Percentiles rank a stretch among this genome's conserved stretches.
Conservation (phyloP, 352 stramenopile species). For the Aphanomyces stellatus region DNA sequence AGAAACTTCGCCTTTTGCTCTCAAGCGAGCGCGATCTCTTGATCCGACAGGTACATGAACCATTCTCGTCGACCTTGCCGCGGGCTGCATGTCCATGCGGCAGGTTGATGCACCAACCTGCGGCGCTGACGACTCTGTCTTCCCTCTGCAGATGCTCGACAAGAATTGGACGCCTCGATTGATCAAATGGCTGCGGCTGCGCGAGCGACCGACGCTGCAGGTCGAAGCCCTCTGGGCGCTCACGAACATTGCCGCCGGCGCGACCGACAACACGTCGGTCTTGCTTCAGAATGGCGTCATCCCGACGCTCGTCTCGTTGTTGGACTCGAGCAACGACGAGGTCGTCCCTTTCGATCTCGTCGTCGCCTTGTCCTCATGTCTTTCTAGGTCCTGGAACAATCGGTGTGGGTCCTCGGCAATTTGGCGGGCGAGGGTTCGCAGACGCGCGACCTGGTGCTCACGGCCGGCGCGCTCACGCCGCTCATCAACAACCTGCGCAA, state of each 20-base stretch:
- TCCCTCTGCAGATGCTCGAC: conserved; percentile 60
- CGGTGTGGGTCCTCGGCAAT: conserved; percentile 90
- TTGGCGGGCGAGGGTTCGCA: conserved; percentile 83
- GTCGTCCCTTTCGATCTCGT: conserved; percentile 34
- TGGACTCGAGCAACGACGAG: conserved; percentile 88
- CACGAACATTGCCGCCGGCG: conserved; percentile 91
- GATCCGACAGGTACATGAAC: conserved; percentile 63
- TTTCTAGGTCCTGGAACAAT: conserved; percentile 83
- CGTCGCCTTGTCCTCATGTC: neutral
- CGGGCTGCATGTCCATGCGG: no score
- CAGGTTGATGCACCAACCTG: no score
- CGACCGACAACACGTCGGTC: conserved; percentile 87
- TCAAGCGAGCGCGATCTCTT: conserved; percentile 76
- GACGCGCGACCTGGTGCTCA: conserved; percentile 83
- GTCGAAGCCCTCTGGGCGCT: conserved; percentile 92
- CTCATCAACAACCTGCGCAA: conserved; percentile 87
- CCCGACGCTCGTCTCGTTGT: conserved; percentile 83
- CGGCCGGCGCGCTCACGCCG: conserved; percentile 68
- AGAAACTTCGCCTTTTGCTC: conserved; percentile 79
- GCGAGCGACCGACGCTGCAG: conserved; percentile 76
- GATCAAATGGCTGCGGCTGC: conserved; percentile 75
- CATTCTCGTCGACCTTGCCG: conserved; percentile 1
- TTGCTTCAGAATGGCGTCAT: conserved; percentile 89
- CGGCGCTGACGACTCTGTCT: neutral
- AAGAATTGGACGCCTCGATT: conserved; percentile 83